Conservation (phyloP, 192 early-diverging fungal genomes). For the Mortierella claussenii region DNA sequence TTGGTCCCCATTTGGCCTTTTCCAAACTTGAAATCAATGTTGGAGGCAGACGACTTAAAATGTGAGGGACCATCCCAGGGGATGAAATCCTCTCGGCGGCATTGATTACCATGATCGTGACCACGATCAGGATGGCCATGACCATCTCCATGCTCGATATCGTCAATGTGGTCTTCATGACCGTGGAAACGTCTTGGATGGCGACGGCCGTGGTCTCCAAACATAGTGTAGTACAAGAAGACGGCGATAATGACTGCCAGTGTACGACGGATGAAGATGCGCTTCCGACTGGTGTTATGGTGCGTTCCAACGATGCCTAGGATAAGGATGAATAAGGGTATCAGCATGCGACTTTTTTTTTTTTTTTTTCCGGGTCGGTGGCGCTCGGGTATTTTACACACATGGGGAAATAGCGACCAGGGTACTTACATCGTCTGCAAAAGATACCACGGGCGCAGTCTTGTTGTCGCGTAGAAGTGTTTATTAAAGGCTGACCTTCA, state of each 20-base stretch:
- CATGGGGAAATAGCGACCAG: too few species aligned
- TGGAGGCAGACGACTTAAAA: neutral
- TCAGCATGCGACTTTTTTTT: neutral
- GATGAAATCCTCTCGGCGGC: neutral
- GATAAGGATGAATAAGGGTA: neutral
- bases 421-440: slow-evolving; percentile 22
- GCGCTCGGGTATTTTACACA: neutral
- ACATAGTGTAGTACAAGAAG: slow-evolving; percentile 3
- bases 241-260: slow-evolving; percentile 1
- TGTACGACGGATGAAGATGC: neutral
- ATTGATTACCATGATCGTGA: too few species aligned
- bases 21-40: slow-evolving; percentile 7
- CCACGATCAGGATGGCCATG: too few species aligned
- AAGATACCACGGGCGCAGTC: slow-evolving; percentile 11
- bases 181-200: neutral
- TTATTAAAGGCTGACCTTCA: slow-evolving; percentile 1
- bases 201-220: neutral
- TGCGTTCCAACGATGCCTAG: slow-evolving; percentile 16
- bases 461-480: neutral
- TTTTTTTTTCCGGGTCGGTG: too few species aligned
- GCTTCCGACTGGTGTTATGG: slow-evolving; percentile 5
- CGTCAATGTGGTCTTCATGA: neutral
- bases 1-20: slow-evolving; percentile 7
- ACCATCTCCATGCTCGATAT: neutral
- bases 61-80: slow-evolving; percentile 14